Conservation (phyloP, 2,329 filamentous ascomycete genomes). For the Colletotrichum australisinense region DNA sequence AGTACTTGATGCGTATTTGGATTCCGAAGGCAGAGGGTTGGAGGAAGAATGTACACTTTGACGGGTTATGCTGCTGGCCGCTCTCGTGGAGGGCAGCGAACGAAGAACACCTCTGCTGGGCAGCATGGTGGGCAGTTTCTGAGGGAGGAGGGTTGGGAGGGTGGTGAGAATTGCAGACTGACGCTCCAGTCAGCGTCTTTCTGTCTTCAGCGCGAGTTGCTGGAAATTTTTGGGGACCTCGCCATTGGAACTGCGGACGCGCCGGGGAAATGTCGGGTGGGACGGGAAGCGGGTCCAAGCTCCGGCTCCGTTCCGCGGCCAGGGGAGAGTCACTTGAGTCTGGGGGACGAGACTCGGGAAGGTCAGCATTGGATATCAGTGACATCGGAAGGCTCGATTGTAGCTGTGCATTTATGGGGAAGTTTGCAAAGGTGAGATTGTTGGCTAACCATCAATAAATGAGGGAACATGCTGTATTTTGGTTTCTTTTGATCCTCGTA, state of each 20-base stretch:
- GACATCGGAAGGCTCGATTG: neutral
- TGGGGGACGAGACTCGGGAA: neutral
- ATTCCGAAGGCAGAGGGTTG: neutral
- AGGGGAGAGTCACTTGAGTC: neutral
- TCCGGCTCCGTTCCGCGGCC: slow-evolving; percentile 19
- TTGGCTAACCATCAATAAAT: neutral
- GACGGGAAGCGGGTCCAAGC: slow-evolving; percentile 21
- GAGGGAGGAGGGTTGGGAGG: slow-evolving; percentile 30
- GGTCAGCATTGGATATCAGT: slow-evolving; percentile 1
- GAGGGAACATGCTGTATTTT: neutral
- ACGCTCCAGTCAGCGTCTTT: slow-evolving; percentile 3
- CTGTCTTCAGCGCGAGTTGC: slow-evolving; percentile 12
- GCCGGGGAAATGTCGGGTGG: slow-evolving; percentile 50
- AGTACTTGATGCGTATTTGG: neutral
- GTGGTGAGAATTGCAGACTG: slow-evolving; percentile 30
- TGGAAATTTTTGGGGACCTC: slow-evolving; percentile 44
- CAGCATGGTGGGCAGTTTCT: slow-evolving; percentile 50
- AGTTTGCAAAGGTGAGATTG: neutral
- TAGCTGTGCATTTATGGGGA: neutral
- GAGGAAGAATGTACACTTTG: slow-evolving; percentile 43
- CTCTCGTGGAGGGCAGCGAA: slow-evolving; percentile 49
- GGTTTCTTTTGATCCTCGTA: slow-evolving; percentile 7
- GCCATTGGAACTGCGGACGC: slow-evolving; percentile 10
- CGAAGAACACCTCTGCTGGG: slow-evolving; percentile 57
- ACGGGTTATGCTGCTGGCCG: slow-evolving; percentile 39